These are phyloP conservation scores for Ceratobasidium papillatum DNA, from an alignment of 1,284 basidiomycete species.

Conservation along the genomic window DNA sequence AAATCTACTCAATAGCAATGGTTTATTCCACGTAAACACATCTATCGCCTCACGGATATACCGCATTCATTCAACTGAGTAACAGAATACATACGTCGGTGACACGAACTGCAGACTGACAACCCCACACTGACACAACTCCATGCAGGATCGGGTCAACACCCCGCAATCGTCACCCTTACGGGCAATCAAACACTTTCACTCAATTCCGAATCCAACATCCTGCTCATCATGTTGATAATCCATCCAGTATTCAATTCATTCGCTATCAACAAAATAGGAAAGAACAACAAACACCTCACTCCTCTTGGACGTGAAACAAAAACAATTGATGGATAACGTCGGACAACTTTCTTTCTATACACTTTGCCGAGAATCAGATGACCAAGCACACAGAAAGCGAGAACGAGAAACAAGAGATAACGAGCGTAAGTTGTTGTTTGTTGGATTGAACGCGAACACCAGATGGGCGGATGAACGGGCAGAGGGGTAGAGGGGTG, in stretches of 20 bases:
- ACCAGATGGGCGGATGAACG: neutral
- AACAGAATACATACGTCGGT: no score
- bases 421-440: constrained; percentile 12
- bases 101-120: no score
- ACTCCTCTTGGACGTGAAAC: neutral
- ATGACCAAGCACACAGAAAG: constrained; percentile 7
- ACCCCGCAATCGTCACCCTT: neutral
- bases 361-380: constrained; percentile 24
- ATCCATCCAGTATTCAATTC: constrained; percentile 12
- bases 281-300: neutral
- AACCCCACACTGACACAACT: no score
- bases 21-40: no score
- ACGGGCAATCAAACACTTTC: neutral
- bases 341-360: constrained; percentile 13
- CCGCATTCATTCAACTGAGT: no score
- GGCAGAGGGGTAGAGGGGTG: neutral
- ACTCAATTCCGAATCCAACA: neutral
- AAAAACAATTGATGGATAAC: constrained; percentile 4
- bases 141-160: no score
- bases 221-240: neutral
- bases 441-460: neutral
- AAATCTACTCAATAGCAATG: no score
- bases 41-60: no score
- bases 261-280: constrained; percentile 15
- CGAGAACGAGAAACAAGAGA: neutral